These are phyloP conservation scores for Fraxinus baroniana DNA, from an alignment of 305 asterid genomes.

Conservation along the genomic window DNA sequence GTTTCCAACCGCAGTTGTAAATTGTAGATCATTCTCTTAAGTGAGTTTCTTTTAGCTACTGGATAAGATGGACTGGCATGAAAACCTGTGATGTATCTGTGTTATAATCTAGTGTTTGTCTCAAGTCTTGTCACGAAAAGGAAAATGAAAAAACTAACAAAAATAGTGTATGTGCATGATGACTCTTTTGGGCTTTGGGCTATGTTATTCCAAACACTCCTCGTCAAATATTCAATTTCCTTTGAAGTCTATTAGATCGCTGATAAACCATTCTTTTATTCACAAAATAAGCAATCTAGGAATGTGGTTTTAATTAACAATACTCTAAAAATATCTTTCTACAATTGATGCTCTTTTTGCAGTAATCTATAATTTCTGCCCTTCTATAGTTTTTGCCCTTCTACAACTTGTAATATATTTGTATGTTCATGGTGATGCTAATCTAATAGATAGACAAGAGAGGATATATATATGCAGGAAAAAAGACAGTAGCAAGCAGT, in stretches of 20 bases:
- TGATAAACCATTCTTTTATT: background rate
- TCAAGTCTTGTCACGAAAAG: background rate
- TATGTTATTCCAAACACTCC: background rate
- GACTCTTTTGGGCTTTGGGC: background rate
- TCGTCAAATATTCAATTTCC: background rate
- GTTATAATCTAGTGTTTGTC: conserved; percentile 12
- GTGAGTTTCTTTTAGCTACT: background rate
- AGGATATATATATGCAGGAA: background rate
- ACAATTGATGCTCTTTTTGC: background rate
- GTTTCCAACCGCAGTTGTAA: conserved; percentile 5
- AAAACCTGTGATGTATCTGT: conserved; percentile 5
- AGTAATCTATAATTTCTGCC: background rate
- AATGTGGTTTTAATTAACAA: background rate
- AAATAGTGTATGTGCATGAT: background rate
- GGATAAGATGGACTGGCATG: background rate
- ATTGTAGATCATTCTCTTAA: background rate
- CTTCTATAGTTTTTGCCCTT: background rate
- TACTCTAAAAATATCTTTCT: background rate
- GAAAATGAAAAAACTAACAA: background rate
- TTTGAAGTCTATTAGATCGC: background rate
- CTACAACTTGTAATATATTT: background rate
- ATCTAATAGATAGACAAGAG: background rate
- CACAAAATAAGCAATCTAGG: background rate
- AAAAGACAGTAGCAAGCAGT: no score
- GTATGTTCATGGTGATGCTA: background rate